Evolutionary conservation across 257 asterid genomes (phyloP).

Genomic region (Solanum rostratum): DNA sequence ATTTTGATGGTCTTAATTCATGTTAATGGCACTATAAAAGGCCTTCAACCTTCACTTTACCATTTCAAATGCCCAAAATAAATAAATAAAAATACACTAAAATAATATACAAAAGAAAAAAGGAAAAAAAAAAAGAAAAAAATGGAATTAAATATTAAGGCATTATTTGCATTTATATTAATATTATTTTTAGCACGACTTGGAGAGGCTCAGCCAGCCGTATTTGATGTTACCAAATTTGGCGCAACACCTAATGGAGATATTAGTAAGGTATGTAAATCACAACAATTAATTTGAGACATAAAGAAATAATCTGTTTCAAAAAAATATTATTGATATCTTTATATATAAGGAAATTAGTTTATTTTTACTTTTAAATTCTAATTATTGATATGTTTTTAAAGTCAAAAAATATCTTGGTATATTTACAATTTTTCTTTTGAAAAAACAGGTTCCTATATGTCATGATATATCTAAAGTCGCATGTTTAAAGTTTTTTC

Average conservation of each 20-base stretch:
- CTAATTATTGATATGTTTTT: not conserved
- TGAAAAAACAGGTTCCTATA: not conserved
- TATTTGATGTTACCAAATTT: constrained; percentile 1
- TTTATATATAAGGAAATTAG: not conserved
- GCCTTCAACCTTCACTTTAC: not conserved
- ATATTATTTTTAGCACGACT: not conserved
- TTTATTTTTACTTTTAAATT: not conserved
- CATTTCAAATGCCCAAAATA: not conserved
- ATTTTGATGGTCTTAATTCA: not conserved
- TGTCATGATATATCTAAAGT: not conserved
- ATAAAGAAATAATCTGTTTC: not conserved
- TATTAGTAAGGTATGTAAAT: not conserved
- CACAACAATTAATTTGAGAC: not conserved
- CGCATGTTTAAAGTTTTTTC: not conserved
- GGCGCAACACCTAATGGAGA: constrained; percentile 6
- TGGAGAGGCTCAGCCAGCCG: not conserved
- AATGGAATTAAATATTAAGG: not conserved
- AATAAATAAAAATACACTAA: not conserved
- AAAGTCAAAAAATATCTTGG: not conserved
- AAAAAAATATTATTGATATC: not conserved
- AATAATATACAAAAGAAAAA: no score
- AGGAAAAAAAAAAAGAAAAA: not conserved
- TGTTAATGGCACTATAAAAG: not conserved
- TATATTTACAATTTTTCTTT: not conserved
- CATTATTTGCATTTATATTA: not conserved